Percentiles rank a stretch among this genome's conserved stretches.
Evolutionary conservation across 2,329 filamentous ascomycete species (phyloP).

Genomic region (Bipolaris oryzae): DNA sequence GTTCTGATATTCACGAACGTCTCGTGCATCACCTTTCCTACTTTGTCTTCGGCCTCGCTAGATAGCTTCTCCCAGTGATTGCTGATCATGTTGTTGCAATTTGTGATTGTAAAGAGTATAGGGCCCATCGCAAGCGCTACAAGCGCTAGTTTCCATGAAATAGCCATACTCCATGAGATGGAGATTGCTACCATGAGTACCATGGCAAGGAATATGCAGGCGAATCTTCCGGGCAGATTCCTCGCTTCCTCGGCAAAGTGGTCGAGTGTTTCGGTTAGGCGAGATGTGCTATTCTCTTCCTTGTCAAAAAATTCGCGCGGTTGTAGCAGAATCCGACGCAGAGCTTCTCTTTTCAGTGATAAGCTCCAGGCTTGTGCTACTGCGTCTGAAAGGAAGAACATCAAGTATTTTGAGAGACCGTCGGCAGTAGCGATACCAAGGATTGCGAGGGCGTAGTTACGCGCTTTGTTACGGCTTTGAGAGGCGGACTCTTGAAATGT

Average conservation of each 20-base stretch:
- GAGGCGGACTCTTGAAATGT: constrained; percentile 67
- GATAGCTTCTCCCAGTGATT: constrained; percentile 74
- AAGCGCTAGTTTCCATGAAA: constrained; percentile 81
- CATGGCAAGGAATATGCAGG: constrained; percentile 71
- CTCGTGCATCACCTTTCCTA: constrained; percentile 71
- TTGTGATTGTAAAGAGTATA: constrained; percentile 69
- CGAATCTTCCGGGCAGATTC: constrained; percentile 78
- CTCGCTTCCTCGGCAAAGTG: constrained; percentile 86
- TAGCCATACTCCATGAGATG: constrained; percentile 72
- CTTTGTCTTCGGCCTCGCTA: constrained; percentile 66
- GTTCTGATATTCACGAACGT: constrained; percentile 80
- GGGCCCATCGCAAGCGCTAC: constrained; percentile 74
- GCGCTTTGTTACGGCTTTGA: constrained; percentile 56
- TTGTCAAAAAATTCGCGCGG: constrained; percentile 79
- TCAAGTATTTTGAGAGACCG: constrained; percentile 66
- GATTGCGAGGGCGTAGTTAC: constrained; percentile 73
- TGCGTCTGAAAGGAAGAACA: constrained; percentile 74
- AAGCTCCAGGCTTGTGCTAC: constrained; percentile 80
- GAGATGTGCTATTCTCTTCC: constrained; percentile 66
- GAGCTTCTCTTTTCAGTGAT: constrained; percentile 68
- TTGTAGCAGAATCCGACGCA: constrained; percentile 74
- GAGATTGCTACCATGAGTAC: constrained; percentile 71
- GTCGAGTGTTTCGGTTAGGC: constrained; percentile 75
- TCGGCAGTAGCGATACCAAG: constrained; percentile 71
- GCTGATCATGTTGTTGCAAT: constrained; percentile 68